A percentile compares a stretch with the other conserved stretches of the same genome.
These are phyloP conservation scores for Cryphonectria radicalis DNA, from an alignment of 2,329 filamentous ascomycete genomes.

Conservation along the genomic window DNA sequence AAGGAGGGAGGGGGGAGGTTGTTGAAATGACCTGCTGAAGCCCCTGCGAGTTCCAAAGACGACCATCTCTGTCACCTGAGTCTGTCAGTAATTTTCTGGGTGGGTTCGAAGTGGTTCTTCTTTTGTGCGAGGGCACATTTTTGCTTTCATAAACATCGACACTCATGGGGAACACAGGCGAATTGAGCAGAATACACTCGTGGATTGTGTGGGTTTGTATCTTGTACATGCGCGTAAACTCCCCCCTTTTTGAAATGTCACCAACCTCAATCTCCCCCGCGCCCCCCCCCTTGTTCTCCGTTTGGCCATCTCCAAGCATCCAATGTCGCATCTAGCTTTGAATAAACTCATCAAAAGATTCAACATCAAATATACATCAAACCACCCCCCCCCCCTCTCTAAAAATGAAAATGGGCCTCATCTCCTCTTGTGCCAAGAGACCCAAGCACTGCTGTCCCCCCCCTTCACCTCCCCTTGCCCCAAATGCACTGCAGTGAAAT, in stretches of 20 bases:
- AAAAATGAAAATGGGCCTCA: too few species aligned
- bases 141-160: background rate
- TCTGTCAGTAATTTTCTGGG: too few species aligned
- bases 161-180: background rate
- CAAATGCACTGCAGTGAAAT: constrained; percentile 19
- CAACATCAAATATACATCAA: background rate
- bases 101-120: background rate
- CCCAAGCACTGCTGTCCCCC: constrained; percentile 1
- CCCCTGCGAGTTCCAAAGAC: too few species aligned
- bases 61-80: too few species aligned
- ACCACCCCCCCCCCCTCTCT: too few species aligned
- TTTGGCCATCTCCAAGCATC: background rate
- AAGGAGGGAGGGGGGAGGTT: too few species aligned
- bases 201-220: background rate
- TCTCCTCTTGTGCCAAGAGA: constrained; percentile 7
- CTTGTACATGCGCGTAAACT: background rate
- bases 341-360: constrained; percentile 11
- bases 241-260: background rate
- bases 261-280: background rate
- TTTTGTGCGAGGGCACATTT: too few species aligned
- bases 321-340: background rate
- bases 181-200: background rate
- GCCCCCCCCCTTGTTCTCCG: background rate
- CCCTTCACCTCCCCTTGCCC: background rate
- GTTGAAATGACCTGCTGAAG: too few species aligned